Percentiles rank a stretch among this genome's conserved stretches.
Conservation (phyloP, 1,284 basidiomycete species). For the Cutaneotrichosporon cutaneum region DNA sequence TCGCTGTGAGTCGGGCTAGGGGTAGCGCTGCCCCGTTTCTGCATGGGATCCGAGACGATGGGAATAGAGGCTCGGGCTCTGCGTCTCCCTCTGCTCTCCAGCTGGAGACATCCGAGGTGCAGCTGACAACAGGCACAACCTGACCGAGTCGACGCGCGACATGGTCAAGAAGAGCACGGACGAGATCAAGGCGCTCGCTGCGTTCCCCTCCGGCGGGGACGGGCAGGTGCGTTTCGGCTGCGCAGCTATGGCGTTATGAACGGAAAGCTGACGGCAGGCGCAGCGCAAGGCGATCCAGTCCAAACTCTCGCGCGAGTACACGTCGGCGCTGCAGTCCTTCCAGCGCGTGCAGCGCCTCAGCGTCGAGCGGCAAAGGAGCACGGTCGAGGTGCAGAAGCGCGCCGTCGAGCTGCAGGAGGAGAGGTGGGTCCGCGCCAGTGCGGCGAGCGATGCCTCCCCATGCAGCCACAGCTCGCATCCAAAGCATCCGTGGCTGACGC, state of each 20-base stretch:
- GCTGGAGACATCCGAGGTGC: no score
- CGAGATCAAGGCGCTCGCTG: conserved; percentile 81
- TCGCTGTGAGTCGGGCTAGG: conserved; percentile 49
- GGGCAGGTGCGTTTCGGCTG: conserved; percentile 16
- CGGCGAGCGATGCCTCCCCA: no score
- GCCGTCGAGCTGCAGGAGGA: conserved; percentile 46
- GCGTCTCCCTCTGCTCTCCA: no score
- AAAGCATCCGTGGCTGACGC: neutral
- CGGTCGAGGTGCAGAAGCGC: conserved; percentile 65
- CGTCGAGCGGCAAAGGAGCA: conserved; percentile 78
- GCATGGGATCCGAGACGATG: no score
- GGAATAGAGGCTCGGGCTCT: no score
- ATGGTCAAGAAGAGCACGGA: conserved; percentile 92
- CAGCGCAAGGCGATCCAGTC: conserved; percentile 60
- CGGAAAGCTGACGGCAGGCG: conserved; percentile 30
- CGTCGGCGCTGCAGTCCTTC: conserved; percentile 83
- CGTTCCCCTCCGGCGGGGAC: conserved; percentile 59
- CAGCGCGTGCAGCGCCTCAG: conserved; percentile 87
- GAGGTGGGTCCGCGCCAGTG: conserved; percentile 22
- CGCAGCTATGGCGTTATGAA: no score
- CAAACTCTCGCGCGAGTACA: conserved; percentile 91
- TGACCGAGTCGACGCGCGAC: conserved; percentile 88
- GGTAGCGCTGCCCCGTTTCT: no score
- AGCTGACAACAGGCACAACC: conserved; percentile 58
- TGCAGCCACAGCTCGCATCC: no score